phyloP scores from a whole-genome alignment of 257 asterid genomes.

The Eustoma russellianum region DNA sequence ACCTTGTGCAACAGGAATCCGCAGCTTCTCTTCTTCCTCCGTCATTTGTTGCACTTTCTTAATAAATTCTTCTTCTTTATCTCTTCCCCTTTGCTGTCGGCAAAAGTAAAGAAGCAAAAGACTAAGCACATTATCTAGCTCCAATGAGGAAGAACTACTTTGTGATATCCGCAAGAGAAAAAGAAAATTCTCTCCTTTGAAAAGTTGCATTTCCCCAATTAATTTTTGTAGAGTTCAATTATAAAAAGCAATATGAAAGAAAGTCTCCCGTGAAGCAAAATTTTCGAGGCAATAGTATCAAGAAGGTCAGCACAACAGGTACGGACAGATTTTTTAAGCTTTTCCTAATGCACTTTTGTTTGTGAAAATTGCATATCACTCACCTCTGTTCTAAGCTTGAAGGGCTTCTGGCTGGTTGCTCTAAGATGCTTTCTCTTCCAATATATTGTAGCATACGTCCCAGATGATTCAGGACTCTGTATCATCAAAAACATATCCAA shows the following conservation, averaged over 20 bases:
- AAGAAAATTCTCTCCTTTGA: no score
- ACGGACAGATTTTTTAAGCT: no score
- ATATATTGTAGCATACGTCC: constrained; percentile 32
- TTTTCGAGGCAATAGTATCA: no score
- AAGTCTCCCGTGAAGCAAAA: no score
- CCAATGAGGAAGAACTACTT: constrained; percentile 15
- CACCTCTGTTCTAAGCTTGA: constrained; percentile 82
- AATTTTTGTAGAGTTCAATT: no score
- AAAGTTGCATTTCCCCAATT: no score
- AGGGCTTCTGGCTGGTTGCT: constrained; percentile 62
- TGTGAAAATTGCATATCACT: constrained; percentile 3
- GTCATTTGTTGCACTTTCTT: constrained; percentile 59
- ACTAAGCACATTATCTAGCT: constrained; percentile 69
- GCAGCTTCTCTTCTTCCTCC: constrained; percentile 74
- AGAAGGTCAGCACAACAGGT: no score
- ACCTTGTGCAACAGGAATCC: constrained; percentile 89
- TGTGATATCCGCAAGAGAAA: no score
- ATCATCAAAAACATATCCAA: constrained; percentile 8
- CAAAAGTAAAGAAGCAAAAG: constrained; percentile 26
- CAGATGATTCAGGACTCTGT: constrained; percentile 63
- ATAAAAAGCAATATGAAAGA: no score
- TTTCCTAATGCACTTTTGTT: no score
- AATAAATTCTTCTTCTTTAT: constrained; percentile 73
- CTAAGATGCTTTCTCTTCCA: constrained; percentile 47
- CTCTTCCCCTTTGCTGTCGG: constrained; percentile 78